phyloP scores from a whole-genome alignment of 2,329 filamentous ascomycete species.

The Alternaria sp. region DNA sequence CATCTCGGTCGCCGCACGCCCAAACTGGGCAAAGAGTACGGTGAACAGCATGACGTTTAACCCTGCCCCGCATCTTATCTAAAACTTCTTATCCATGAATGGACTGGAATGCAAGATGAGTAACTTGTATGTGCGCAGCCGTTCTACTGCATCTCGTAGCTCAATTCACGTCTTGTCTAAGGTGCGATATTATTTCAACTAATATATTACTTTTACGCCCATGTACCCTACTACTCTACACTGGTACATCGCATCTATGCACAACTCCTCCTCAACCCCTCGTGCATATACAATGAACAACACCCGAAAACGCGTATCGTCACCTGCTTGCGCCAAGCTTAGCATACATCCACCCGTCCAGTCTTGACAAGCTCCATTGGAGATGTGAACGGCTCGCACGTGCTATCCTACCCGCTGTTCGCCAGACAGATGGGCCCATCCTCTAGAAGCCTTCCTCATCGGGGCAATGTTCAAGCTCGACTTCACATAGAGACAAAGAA shows the following conservation, averaged over 20 bases:
- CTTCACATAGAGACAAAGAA: neutral
- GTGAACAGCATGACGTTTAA: neutral
- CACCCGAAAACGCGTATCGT: neutral
- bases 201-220: neutral
- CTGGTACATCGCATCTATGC: neutral
- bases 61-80: neutral
- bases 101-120: too few species aligned
- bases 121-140: too few species aligned
- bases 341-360: neutral
- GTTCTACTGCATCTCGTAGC: too few species aligned
- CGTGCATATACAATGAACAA: neutral
- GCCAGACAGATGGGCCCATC: neutral
- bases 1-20: neutral
- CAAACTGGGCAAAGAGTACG: constrained; percentile 4
- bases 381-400: neutral
- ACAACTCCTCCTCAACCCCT: neutral
- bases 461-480: neutral
- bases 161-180: too few species aligned
- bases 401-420: neutral
- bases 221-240: neutral
- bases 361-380: neutral
- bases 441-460: neutral
- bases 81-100: too few species aligned
- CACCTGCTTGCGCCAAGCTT: neutral
- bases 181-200: neutral